Conservation (phyloP, 1,284 basidiomycete genomes). For the Irpex rosettiformis region DNA sequence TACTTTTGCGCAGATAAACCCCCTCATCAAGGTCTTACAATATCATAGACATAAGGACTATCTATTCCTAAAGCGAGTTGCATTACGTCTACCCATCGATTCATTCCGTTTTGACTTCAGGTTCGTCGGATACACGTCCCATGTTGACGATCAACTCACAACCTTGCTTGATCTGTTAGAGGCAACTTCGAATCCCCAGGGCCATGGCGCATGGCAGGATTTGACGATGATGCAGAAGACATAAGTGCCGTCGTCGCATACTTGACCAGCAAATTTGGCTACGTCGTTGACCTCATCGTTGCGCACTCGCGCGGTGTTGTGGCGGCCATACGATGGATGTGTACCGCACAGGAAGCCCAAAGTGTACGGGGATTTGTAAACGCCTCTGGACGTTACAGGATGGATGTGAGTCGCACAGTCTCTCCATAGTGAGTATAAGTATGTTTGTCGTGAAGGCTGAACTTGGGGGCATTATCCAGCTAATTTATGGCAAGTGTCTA, state of each 20-base stretch:
- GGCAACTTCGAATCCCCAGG: slow-evolving; percentile 75
- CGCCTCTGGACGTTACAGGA: slow-evolving; percentile 69
- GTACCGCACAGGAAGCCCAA: slow-evolving; percentile 49
- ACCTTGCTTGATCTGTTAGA: slow-evolving; percentile 33
- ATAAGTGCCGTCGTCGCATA: slow-evolving; percentile 60
- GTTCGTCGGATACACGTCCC: slow-evolving; percentile 36
- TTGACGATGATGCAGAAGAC: slow-evolving; percentile 62
- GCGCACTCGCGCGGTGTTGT: slow-evolving; percentile 74
- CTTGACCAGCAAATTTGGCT: slow-evolving; percentile 55
- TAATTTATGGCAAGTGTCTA: slow-evolving; percentile 4
- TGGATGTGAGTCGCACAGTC: slow-evolving; percentile 35
- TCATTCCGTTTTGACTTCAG: slow-evolving; percentile 85
- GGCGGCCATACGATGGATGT: slow-evolving; percentile 64
- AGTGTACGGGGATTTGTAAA: slow-evolving; percentile 60
- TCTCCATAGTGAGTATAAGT: slow-evolving; percentile 37
- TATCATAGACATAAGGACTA: slow-evolving; percentile 75
- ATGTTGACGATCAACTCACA: not conserved
- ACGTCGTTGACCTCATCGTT: slow-evolving; percentile 62
- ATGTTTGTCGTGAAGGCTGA: not conserved
- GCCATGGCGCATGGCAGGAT: slow-evolving; percentile 52
- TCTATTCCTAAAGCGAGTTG: slow-evolving; percentile 75
- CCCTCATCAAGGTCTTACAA: not conserved
- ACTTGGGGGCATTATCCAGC: not conserved
- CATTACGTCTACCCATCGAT: slow-evolving; percentile 63
- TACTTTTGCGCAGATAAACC: not conserved